phyloP scores from a whole-genome alignment of 495 filamentous ascomycete genomes.

The Extremus antarcticus region DNA sequence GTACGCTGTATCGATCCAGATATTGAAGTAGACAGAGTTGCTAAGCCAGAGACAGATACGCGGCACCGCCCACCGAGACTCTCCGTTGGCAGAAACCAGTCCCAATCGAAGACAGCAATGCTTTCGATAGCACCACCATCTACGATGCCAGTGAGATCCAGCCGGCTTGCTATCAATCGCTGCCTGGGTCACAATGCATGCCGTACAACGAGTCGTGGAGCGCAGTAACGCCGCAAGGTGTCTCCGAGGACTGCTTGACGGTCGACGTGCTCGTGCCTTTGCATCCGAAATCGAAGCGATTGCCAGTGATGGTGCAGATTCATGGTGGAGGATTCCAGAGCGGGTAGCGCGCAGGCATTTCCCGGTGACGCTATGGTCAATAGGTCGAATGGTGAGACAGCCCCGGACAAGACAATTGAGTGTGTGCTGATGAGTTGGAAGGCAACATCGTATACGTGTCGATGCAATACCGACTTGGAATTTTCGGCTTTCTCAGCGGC shows the following conservation, averaged over 20 bases:
- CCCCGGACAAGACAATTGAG: not conserved
- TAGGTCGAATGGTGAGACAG: not conserved
- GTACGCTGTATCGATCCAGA: not conserved
- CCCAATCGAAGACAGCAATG: constrained; percentile 18
- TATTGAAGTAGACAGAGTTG: too few species aligned
- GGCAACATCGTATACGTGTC: constrained; percentile 26
- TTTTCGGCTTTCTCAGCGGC: constrained; percentile 27
- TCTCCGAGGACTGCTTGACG: constrained; percentile 18
- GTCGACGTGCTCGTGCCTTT: constrained; percentile 21
- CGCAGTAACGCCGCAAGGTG: constrained; percentile 2
- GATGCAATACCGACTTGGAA: constrained; percentile 30
- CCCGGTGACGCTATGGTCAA: constrained; percentile 20
- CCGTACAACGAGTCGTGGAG: constrained; percentile 1
- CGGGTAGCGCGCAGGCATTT: constrained; percentile 8
- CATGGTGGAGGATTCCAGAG: constrained; percentile 12
- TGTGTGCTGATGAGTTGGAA: not conserved
- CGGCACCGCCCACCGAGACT: constrained; percentile 10
- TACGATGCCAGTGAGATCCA: constrained; percentile 14
- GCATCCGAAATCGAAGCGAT: constrained; percentile 7
- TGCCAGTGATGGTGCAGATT: constrained; percentile 21
- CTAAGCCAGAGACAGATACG: too few species aligned
- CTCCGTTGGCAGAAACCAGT: constrained; percentile 20
- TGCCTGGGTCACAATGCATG: constrained; percentile 12
- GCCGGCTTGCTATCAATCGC: constrained; percentile 18
- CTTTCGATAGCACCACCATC: constrained; percentile 8